Percentiles rank a stretch among this genome's conserved stretches.
Conservation (phyloP, 768 basidiomycete genomes). For the Leucosporidium yakuticum region DNA sequence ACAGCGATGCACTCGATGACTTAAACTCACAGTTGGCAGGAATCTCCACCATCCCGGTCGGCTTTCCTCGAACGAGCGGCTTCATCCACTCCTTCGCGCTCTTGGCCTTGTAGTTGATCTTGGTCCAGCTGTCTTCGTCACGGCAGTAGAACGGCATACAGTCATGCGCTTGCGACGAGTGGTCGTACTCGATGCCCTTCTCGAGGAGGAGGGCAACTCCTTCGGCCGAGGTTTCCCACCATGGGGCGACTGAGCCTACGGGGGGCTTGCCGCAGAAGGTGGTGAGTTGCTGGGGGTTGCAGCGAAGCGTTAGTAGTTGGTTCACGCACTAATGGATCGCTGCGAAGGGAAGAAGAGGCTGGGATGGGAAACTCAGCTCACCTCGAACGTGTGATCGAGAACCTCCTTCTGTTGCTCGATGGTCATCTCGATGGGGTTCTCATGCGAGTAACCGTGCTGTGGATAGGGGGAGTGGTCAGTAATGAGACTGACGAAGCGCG, state of each 20-base stretch:
- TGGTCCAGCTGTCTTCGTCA: conserved; percentile 64
- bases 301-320: no score
- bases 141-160: conserved; percentile 65
- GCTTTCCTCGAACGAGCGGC: conserved; percentile 59
- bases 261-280: conserved; percentile 49
- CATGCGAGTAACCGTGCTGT: conserved; percentile 65
- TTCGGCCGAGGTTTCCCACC: conserved; percentile 67
- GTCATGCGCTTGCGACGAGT: conserved; percentile 53
- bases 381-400: conserved; percentile 43
- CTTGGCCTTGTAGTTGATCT: conserved; percentile 59
- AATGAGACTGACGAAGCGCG: neutral
- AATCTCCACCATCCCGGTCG: conserved; percentile 53
- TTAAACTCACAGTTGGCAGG: conserved; percentile 58
- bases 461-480: neutral
- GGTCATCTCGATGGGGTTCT: conserved; percentile 61
- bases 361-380: neutral
- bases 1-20: no score
- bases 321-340: no score
- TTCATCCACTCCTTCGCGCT: conserved; percentile 66
- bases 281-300: neutral
- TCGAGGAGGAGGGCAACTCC: conserved; percentile 60
- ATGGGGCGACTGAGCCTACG: conserved; percentile 64
- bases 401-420: conserved; percentile 66
- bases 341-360: no score
- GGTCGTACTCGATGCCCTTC: conserved; percentile 68